phyloP scores from a whole-genome alignment of 2,329 filamentous ascomycete species.

The Rhexocercosporidium sp. region DNA sequence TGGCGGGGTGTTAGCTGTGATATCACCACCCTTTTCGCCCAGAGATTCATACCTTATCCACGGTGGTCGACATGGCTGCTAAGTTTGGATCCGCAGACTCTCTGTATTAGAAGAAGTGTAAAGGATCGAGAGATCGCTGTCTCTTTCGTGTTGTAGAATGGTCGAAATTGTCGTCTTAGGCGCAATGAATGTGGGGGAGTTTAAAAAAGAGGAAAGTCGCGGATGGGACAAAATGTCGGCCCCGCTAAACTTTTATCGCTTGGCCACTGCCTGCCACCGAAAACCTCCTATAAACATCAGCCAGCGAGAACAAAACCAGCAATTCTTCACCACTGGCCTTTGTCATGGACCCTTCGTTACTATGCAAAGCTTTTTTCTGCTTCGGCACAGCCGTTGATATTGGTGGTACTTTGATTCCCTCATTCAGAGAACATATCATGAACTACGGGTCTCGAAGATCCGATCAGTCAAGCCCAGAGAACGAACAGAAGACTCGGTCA shows the following conservation, averaged over 20 bases:
- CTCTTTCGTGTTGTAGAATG: neutral
- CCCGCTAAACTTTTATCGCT: neutral
- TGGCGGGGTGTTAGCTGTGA: conserved; percentile 37
- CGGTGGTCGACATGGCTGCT: conserved; percentile 86
- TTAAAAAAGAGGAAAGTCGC: neutral
- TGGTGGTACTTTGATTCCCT: conserved; percentile 37
- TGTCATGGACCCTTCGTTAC: conserved; percentile 35
- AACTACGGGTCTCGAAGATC: conserved; percentile 40
- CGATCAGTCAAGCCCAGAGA: conserved; percentile 14
- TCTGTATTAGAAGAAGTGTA: neutral
- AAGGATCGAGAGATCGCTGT: neutral
- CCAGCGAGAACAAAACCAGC: neutral
- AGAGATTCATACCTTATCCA: conserved; percentile 78
- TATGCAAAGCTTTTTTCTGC: conserved; percentile 39
- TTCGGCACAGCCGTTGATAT: conserved; percentile 35
- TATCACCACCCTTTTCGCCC: neutral
- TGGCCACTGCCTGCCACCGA: neutral
- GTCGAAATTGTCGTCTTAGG: neutral
- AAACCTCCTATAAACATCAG: neutral
- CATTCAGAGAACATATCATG: conserved; percentile 39
- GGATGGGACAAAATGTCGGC: neutral
- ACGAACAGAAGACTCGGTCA: conserved; percentile 4
- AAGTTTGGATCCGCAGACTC: conserved; percentile 6
- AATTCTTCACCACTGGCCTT: neutral
- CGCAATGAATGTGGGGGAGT: conserved; percentile 16